A percentile compares a stretch with the other conserved stretches of the same genome.
Evolutionary conservation across 306 rosid genomes (phyloP).

Genomic region (Prunus dulcis): DNA sequence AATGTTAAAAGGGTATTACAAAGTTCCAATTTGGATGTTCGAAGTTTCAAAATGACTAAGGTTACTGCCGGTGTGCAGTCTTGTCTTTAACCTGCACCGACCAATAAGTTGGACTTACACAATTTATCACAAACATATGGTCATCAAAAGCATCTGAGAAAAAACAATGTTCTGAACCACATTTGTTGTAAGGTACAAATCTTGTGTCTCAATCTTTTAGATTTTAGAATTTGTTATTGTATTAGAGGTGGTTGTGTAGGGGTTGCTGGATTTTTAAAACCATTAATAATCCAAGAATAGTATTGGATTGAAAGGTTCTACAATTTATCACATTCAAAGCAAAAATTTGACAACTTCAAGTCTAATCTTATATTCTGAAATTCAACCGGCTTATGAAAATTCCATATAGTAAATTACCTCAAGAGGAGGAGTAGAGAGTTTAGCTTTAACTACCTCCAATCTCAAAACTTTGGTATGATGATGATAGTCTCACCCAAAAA

Average conservation of each 20-base stretch:
- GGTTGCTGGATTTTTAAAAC: background rate
- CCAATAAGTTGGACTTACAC: background rate
- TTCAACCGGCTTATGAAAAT: background rate
- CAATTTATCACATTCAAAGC: background rate
- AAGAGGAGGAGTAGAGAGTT: background rate
- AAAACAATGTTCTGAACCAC: background rate
- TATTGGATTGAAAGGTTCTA: background rate
- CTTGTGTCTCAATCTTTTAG: background rate
- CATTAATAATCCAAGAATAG: background rate
- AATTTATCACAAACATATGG: background rate
- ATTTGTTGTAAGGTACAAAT: background rate
- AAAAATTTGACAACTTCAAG: background rate
- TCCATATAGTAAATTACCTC: background rate
- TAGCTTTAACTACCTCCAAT: no score
- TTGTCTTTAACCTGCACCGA: background rate
- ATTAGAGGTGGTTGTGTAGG: background rate
- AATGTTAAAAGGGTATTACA: no score
- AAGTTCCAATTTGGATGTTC: background rate
- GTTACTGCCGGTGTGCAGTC: background rate
- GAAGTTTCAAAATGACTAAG: background rate
- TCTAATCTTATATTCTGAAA: background rate
- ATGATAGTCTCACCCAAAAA: no score
- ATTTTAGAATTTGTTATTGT: background rate
- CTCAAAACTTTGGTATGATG: no score
- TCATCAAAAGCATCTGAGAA: background rate